Evolutionary conservation across 1,284 basidiomycete species (phyloP).

Genomic region (Ustilago shanxiensis): DNA sequence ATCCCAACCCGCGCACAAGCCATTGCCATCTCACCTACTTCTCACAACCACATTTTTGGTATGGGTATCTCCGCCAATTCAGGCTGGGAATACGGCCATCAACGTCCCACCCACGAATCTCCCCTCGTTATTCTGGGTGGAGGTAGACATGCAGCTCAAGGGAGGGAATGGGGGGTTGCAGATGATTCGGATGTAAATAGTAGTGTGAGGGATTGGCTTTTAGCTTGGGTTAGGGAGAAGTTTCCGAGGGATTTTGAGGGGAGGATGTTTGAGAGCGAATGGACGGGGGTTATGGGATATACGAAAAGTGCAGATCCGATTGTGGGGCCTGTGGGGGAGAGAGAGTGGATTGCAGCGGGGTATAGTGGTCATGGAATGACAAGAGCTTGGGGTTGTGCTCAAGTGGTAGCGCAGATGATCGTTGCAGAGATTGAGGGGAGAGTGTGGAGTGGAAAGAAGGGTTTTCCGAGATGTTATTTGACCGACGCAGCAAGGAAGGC

Average conservation of each 20-base stretch:
- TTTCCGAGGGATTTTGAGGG: slow-evolving; percentile 74
- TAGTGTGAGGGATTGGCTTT: too few species aligned
- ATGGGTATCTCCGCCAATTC: slow-evolving; percentile 69
- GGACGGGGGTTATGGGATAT: slow-evolving; percentile 87
- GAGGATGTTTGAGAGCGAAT: slow-evolving; percentile 73
- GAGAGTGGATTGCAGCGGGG: slow-evolving; percentile 80
- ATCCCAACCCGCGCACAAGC: slow-evolving; percentile 82
- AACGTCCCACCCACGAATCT: slow-evolving; percentile 72
- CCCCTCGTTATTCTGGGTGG: slow-evolving; percentile 80
- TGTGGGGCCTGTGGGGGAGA: slow-evolving; percentile 71
- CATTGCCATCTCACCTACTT: slow-evolving; percentile 75
- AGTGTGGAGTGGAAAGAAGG: slow-evolving; percentile 75
- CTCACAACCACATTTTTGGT: slow-evolving; percentile 14
- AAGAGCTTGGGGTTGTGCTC: slow-evolving; percentile 76
- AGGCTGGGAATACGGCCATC: slow-evolving; percentile 83
- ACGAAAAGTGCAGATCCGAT: slow-evolving; percentile 78
- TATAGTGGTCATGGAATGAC: slow-evolving; percentile 86
- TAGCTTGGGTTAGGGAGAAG: too few species aligned
- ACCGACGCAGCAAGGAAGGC: background rate
- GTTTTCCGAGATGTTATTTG: slow-evolving; percentile 70
- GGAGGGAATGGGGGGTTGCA: slow-evolving; percentile 74
- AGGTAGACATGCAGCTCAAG: slow-evolving; percentile 74
- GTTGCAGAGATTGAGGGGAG: slow-evolving; percentile 73
- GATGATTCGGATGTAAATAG: too few species aligned
- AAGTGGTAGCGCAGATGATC: slow-evolving; percentile 78